Base-by-base conservation (phyloP, 768 basidiomycete species). In the Suillus subalutaceus region DNA sequence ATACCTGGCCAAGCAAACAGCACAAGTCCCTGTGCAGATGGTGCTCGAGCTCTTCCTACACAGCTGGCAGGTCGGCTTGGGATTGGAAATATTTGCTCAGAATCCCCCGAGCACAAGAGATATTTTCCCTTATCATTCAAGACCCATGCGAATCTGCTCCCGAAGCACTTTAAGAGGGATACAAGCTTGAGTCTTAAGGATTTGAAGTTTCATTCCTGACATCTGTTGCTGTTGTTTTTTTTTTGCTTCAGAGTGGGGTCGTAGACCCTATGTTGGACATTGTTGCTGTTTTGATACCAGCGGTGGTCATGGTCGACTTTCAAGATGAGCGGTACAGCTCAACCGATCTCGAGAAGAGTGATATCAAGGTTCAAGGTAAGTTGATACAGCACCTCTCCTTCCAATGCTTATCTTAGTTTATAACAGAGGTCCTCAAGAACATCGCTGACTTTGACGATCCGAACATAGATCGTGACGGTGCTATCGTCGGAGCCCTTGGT, bases 381-480 rank as follows among this genome's bases (percentile, higher is more conserved):
- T 67, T 3, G 3, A 1, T 32, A 6, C 5, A 1, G 16, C 18
- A 8, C 15, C 38, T 32, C 20, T 30, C 10, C 9, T 1, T 20
- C 48, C 9, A 44, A n/a, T 63, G 32, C 37, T 40, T 48, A 53
- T 23, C 43, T 18, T 38, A 10, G 55, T 68, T 68, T 57, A 44
- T 50, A 35, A 60, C 50, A 40, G 62, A 64, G 2, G n/a, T 63
- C 3, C 63, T 70, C 53, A 59, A 59, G 12, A 10, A 52, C 13
- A 26, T 67, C 8, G 58, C 58, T 8, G 68, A 75, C 20, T 80
- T 81, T 53, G 75, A 79, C 30, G 80, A 81, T 43, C 80, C 81
- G 0, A 81, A 81, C 35, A 65, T 80, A 7, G 80, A 81, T 63
- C 62, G 44, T 7, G 69, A 73, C 2, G 57, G 65, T 1, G 68